These are phyloP conservation scores for Mortierella alpina DNA, from an alignment of 192 early-diverging fungal genomes.

Conservation along the genomic window DNA sequence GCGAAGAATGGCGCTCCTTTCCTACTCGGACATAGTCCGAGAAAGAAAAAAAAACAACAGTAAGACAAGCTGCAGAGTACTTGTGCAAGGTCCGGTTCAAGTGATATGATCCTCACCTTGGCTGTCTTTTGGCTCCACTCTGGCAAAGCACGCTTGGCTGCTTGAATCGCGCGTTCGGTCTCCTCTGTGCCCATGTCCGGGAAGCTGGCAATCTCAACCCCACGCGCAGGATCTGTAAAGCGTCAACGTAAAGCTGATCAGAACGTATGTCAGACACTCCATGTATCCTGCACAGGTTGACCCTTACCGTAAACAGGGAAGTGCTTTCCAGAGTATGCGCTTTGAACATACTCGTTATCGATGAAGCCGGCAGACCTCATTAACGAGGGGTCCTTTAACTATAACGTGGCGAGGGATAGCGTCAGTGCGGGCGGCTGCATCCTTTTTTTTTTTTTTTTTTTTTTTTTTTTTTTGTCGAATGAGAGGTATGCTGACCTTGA, in stretches of 20 bases:
- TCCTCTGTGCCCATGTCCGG: constrained; percentile 76
- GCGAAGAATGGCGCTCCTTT: constrained; percentile 68
- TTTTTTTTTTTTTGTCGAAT: not conserved
- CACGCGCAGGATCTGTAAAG: constrained; percentile 69
- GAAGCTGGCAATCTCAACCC: constrained; percentile 68
- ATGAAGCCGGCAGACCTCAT: constrained; percentile 67
- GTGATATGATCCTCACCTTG: constrained; percentile 38
- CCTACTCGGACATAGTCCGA: constrained; percentile 25
- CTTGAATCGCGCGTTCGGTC: constrained; percentile 64
- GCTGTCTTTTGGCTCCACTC: constrained; percentile 73
- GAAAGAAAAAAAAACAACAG: too few relatives aligned
- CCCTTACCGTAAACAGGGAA: constrained; percentile 66
- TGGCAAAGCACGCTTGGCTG: constrained; percentile 67
- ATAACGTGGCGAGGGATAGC: not conserved
- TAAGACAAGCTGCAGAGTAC: not conserved
- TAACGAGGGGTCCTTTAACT: constrained; percentile 73
- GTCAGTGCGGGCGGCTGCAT: not conserved
- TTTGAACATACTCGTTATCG: constrained; percentile 65
- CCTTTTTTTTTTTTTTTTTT: not conserved
- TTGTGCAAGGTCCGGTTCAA: too few relatives aligned
- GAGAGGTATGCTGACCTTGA: not conserved
- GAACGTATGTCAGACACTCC: not conserved
- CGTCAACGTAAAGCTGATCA: not conserved
- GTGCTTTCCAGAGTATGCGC: constrained; percentile 51
- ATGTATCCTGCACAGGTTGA: not conserved